phyloP scores from a whole-genome alignment of 495 filamentous ascomycete species.

The Neurospora sp. region DNA sequence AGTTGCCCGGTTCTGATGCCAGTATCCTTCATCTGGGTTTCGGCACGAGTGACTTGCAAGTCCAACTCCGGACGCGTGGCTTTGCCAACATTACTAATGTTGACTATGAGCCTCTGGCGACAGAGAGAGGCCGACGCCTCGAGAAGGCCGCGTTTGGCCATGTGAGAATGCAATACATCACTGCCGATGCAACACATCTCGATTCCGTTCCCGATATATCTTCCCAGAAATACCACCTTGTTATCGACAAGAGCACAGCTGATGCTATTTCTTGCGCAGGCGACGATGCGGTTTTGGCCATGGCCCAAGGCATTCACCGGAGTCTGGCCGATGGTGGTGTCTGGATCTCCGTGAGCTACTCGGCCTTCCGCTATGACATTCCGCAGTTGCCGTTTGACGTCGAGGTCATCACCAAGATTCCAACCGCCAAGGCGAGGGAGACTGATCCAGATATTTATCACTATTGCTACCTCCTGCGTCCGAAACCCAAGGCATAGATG shows the following conservation, averaged over 20 bases:
- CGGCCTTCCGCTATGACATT: conserved; percentile 20
- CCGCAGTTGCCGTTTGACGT: conserved; percentile 23
- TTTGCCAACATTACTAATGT: conserved; percentile 29
- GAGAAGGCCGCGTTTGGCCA: conserved; percentile 26
- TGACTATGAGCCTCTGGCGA: conserved; percentile 33
- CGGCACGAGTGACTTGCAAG: conserved; percentile 34
- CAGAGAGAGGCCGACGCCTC: conserved; percentile 21
- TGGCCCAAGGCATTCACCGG: conserved; percentile 17
- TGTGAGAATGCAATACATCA: conserved; percentile 22
- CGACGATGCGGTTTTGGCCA: conserved; percentile 14
- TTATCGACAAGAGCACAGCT: conserved; percentile 32
- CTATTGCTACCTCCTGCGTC: conserved; percentile 27
- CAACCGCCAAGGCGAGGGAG: conserved; percentile 19
- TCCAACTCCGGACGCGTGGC: conserved; percentile 18
- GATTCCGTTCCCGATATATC: neutral
- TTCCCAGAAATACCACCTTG: conserved; percentile 15
- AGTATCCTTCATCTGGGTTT: conserved; percentile 29
- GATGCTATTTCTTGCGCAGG: conserved; percentile 32
- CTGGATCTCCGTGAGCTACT: conserved; percentile 35
- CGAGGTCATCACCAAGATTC: conserved; percentile 22
- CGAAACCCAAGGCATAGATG: conserved; percentile 5
- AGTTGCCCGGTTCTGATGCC: neutral
- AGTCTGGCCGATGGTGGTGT: conserved; percentile 18
- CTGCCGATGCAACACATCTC: conserved; percentile 25
- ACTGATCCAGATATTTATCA: conserved; percentile 30